Evolutionary conservation across 2,329 filamentous ascomycete genomes (phyloP).

Genomic region (Chrysoporthe cubensis): DNA sequence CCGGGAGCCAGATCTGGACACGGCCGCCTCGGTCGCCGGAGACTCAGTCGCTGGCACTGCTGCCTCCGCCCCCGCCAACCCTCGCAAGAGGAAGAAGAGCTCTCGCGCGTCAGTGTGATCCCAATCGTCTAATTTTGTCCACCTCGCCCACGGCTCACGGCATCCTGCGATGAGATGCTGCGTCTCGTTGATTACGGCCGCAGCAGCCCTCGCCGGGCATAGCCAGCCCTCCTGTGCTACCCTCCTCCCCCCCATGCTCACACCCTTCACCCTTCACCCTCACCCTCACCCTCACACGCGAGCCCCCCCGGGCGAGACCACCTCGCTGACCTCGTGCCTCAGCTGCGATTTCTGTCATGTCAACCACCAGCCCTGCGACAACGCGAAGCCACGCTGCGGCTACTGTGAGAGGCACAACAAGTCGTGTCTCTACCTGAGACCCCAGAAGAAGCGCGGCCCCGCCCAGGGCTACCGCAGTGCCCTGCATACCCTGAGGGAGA

Average conservation of each 20-base stretch:
- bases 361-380: conserved; percentile 54
- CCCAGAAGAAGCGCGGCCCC: conserved; percentile 44
- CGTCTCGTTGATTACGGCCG: conserved; percentile 5
- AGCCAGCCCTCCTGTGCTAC: neutral
- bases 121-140: neutral
- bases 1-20: conserved; percentile 17
- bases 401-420: conserved; percentile 48
- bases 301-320: neutral
- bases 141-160: neutral
- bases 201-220: neutral
- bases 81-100: conserved; percentile 30
- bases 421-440: conserved; percentile 43
- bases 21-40: conserved; percentile 25
- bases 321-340: conserved; percentile 31
- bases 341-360: conserved; percentile 53
- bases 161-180: neutral
- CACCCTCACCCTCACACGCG: neutral
- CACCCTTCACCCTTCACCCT: neutral
- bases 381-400: conserved; percentile 49
- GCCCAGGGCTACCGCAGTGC: conserved; percentile 45
- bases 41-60: conserved; percentile 18
- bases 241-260: neutral
- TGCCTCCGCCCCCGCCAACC: conserved; percentile 25
- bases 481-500: conserved; percentile 44
- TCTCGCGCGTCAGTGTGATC: conserved; percentile 29